Percentiles rank a stretch among this genome's conserved stretches.
Conservation (phyloP, 352 stramenopile species). For the Pythium brachiatum region DNA sequence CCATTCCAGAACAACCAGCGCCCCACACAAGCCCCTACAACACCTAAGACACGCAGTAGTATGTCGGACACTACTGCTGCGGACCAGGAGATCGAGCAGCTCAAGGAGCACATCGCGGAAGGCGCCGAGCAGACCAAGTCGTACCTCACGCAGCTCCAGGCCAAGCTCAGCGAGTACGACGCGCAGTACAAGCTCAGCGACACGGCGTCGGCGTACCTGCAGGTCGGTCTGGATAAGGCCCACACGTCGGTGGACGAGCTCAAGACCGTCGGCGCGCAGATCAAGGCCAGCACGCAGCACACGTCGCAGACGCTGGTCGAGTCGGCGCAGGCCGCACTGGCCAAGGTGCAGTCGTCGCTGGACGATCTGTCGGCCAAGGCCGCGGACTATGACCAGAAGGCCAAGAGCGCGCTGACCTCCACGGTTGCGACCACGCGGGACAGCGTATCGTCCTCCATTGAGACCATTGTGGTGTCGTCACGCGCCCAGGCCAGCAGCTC, state of each 20-base stretch:
- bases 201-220: slow-evolving; percentile 63
- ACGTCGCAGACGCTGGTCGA: slow-evolving; percentile 48
- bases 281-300: slow-evolving; percentile 54
- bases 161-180: slow-evolving; percentile 50
- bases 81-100: slow-evolving; percentile 46
- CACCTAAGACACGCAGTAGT: not conserved
- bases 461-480: slow-evolving; percentile 60
- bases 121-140: slow-evolving; percentile 73
- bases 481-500: slow-evolving; percentile 50
- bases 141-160: slow-evolving; percentile 47
- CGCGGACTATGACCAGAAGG: slow-evolving; percentile 57
- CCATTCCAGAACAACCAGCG: slow-evolving; percentile 1
- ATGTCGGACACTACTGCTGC: slow-evolving; percentile 5
- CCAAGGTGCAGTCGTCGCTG: slow-evolving; percentile 40
- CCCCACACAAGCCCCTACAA: not conserved
- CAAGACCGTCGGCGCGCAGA: slow-evolving; percentile 46
- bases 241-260: slow-evolving; percentile 77
- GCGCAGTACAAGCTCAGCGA: slow-evolving; percentile 68
- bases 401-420: slow-evolving; percentile 31
- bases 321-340: slow-evolving; percentile 53
- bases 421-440: slow-evolving; percentile 41
- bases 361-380: slow-evolving; percentile 35
- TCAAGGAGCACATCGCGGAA: slow-evolving; percentile 68
- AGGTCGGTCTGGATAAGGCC: slow-evolving; percentile 58
- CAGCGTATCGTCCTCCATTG: slow-evolving; percentile 62